Base-by-base conservation (phyloP, 2,329 filamentous ascomycete genomes). In the Setomelanomma holmii region DNA sequence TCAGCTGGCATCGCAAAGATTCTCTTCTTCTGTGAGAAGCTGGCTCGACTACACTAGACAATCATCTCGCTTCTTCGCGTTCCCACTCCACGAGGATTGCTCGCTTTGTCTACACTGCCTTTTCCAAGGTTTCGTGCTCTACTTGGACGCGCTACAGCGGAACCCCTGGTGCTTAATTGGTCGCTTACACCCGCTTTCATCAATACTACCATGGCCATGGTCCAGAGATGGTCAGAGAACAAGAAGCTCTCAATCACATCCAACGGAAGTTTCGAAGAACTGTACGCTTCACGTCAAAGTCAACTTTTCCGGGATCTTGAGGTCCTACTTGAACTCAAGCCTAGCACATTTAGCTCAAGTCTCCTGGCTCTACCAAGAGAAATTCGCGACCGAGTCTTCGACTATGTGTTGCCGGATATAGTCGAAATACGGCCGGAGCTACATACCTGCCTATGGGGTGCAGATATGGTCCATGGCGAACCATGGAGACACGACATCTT, bases 401-500 rank as follows among this genome's bases (percentile, higher is more conserved):
- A 58, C 33, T 59, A 69, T 50, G 60, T 71, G 1, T 40, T 74
- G 5, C 71, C 70, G 1, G 51, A 62, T 1, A 46, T 39, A 4
- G 41, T 39, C 11, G 49, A 47, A 3, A 36, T 24, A 17, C 63
- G 66, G 12, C 65, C 70, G 10, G 69, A 71, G 40, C 56, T 74
- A 6, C 71, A 73, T 46, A 73, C 70, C 3, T 71, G 68, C 49
- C 55, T 73, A 1, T 73, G 71, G 71, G 62, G 64, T 22, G 68
- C 69, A 2, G 68, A 72, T 38, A 72, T 73, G 69, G 55, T 65
- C 21, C 58, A 63, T 20, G 52, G 56, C 10, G 69, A 74, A 19
- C 68, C 70, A 11, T 74, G 71, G 71, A 53, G 67, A 34, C 70
- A 71, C 53, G 64, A 68, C 43, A 65, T 67, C 38, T 71, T 69